These are phyloP conservation scores for Pseudognaphalium luteoalbum DNA, from an alignment of 129 eudicot species.

Conservation along the genomic window DNA sequence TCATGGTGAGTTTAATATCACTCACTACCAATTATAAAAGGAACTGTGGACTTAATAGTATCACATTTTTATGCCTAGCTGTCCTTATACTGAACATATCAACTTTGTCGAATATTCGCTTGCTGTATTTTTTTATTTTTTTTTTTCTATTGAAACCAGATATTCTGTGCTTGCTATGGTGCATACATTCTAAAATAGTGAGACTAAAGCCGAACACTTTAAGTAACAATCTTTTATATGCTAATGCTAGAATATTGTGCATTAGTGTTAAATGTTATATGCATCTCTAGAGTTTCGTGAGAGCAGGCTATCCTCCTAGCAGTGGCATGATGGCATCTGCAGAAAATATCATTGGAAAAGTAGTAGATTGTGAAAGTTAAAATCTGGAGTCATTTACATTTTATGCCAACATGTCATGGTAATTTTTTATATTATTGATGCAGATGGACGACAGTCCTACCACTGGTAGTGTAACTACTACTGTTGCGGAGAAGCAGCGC, in stretches of 20 bases:
- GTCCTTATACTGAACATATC: neutral
- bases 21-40: constrained; percentile 18
- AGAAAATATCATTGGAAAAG: constrained; percentile 1
- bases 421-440: constrained; percentile 5
- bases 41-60: neutral
- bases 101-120: neutral
- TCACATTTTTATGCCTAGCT: constrained; percentile 1
- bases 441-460: constrained; percentile 98
- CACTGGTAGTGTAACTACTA: constrained; percentile 88
- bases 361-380: neutral
- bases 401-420: neutral
- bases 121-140: neutral
- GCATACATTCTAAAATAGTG: neutral
- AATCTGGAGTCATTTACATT: neutral
- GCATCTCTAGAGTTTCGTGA: neutral
- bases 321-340: neutral
- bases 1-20: constrained; percentile 74
- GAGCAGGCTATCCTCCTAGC: neutral
- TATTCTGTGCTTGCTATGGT: neutral
- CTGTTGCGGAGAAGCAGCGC: constrained; percentile 76
- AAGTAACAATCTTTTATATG: neutral
- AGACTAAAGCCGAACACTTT: neutral
- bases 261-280: neutral
- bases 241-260: neutral
- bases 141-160: neutral